Evolutionary conservation across 768 basidiomycete genomes (phyloP), one percentile per base, ranked within the genome.

Genomic region (Termitomyces sp.): DNA sequence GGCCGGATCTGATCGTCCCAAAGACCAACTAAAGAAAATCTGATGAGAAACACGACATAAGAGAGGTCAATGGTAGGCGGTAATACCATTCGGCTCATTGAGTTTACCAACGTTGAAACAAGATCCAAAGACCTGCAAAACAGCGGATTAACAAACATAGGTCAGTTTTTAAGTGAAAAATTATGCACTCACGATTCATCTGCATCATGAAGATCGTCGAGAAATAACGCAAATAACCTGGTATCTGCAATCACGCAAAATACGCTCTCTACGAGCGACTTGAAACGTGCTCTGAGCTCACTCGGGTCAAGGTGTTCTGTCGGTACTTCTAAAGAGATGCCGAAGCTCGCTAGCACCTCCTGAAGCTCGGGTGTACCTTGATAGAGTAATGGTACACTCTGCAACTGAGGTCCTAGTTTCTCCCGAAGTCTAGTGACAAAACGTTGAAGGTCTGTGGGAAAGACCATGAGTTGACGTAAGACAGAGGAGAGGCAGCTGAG

Each of bases 151-250:
- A 39, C 41, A 27, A 31, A 31, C 30, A 27, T 4, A 27, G 27
- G 2, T 27, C 27, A 34, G 3, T 33, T 33, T 42, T 2, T 6
- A 22, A 30, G 11, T 20, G n/a, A 46, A 45, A 12, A 24, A 13
- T 34, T 22, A 13, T 39, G 34, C 41, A 67, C 59, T 55, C 16
- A 89, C 82, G 86, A 86, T 59, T 85, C 82, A 67, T 89, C 85
- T 9, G 89, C 88, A 64, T 88, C 87, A 60, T 91, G 89, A 16
- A 89, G 70, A 68, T 89, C 88, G 66, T 89, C 88, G 46, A 89
- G 73, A 64, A 89, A 88, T 53, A 91, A 70, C 0, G 87, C 87
- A 62, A 91, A 83, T 51, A 89, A 70, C 37, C 87, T 76, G 7
- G 85, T 88, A 66, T 89, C 86, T 1, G 88, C 81, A 44, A 89